Base-by-base conservation (phyloP, 2,329 filamentous ascomycete species). In the Aaosphaeria arxii region DNA sequence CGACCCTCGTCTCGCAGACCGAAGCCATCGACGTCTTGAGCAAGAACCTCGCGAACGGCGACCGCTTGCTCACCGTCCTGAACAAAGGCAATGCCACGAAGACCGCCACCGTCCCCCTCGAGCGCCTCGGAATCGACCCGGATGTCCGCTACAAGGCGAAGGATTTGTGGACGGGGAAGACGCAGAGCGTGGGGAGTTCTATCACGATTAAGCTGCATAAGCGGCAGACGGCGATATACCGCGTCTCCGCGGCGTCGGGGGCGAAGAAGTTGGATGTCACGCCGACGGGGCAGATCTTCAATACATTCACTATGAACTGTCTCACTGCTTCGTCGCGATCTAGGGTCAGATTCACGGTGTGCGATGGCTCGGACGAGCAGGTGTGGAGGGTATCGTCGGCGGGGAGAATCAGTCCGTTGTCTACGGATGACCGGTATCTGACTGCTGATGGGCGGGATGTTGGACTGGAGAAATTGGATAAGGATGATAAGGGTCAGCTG, bases 241-340 rank as follows among this genome's bases (percentile, higher is more conserved):
- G 76, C 36, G 61, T 79, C 32, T 67, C 71, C 5, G 5, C 36
- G 9, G 7, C 33, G 1, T 9, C 52, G 42, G 13, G 45, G 47
- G 7, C 33, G 9, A 33, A 53, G 53, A 13, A 53, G 54, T 31
- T 58, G 5, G 13, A 31, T 17, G 56, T 66, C 7, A 67, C 65
- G 6, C 74, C 76, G 0, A 79, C 75, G 0, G 77, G 77, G 4
- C 70, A 75, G 55, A 72, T 79, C 43, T 77, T 79, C 60, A 78
- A 79, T 54, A 77, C 76, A 0, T 71, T 67, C 24, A 75, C 74
- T 2, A 59, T 71, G 7, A 67, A 70, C 30, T 77, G 74, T 50
- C 60, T 79, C 32, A 73, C 73, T 4, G 71, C 67, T 5, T 50
- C 56, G 2, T 24, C 17, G 17, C 56, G 57, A 3, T 48, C 48